Percentiles rank a stretch among this genome's conserved stretches.
Evolutionary conservation across 495 filamentous ascomycete genomes (phyloP).

Genomic region (Lichenothelia convexa): DNA sequence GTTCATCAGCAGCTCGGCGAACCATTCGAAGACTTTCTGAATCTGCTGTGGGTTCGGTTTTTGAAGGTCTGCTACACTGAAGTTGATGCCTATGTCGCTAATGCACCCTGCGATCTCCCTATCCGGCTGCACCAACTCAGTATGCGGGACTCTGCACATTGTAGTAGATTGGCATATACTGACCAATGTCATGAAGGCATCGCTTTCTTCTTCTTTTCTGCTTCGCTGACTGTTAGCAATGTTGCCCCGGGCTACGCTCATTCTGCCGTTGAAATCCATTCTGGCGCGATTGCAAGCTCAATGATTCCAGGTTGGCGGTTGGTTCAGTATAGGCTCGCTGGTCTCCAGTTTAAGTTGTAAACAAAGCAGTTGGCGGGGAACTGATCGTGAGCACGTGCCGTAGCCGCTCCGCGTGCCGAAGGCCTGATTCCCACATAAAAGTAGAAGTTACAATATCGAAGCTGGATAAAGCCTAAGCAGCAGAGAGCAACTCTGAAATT

Average conservation of each 20-base stretch:
- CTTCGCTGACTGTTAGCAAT: slow-evolving; percentile 25
- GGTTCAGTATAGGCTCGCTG: no score
- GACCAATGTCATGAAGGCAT: slow-evolving; percentile 78
- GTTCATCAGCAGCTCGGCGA: slow-evolving; percentile 84
- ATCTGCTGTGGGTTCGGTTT: slow-evolving; percentile 88
- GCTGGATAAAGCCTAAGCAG: no score
- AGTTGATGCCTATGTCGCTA: slow-evolving; percentile 82
- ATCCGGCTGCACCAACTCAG: slow-evolving; percentile 36
- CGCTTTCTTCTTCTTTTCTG: slow-evolving; percentile 64
- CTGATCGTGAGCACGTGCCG: no score
- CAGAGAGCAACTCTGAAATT: no score
- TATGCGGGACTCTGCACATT: slow-evolving; percentile 1
- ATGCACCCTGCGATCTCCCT: slow-evolving; percentile 91
- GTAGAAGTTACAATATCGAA: no score
- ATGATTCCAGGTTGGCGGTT: no score
- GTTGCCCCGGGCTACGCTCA: slow-evolving; percentile 46
- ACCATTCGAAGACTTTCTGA: slow-evolving; percentile 94
- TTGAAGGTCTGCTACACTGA: slow-evolving; percentile 71
- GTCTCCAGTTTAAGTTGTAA: no score
- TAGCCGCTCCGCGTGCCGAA: no score
- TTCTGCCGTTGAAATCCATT: slow-evolving; percentile 61
- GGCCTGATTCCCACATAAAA: no score
- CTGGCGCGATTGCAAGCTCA: no score
- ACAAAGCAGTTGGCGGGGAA: no score
- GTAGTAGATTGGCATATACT: slow-evolving; percentile 6